Evolutionary conservation across 1,139 yeast species (phyloP).

Genomic region (Taphrina communis): DNA sequence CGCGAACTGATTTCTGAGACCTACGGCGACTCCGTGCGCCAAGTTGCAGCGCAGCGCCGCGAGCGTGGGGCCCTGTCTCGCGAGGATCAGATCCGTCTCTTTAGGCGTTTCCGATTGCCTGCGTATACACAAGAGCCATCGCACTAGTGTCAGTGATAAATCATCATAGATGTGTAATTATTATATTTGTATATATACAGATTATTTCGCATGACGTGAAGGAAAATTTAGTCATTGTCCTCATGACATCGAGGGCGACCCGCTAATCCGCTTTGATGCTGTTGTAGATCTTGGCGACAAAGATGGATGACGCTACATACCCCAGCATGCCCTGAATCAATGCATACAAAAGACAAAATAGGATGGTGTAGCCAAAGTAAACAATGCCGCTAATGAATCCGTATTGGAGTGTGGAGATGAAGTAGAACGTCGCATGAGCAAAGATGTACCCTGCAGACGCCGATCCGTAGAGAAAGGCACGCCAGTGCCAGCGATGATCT

Average conservation of each 20-base stretch:
- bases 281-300: conserved; percentile 25
- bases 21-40: conserved; percentile 39
- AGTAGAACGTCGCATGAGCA: conserved; percentile 71
- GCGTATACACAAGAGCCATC: neutral
- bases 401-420: conserved; percentile 50
- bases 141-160: no score
- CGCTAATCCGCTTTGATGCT: conserved; percentile 25
- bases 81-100: conserved; percentile 26
- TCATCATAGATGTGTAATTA: neutral
- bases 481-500: conserved; percentile 84
- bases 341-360: conserved; percentile 17
- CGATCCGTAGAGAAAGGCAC: conserved; percentile 73
- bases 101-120: conserved; percentile 18
- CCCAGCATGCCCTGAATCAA: conserved; percentile 26
- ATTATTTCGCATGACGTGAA: neutral
- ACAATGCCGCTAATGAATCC: conserved; percentile 31
- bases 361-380: conserved; percentile 21
- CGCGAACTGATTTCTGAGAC: conserved; percentile 29
- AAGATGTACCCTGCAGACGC: conserved; percentile 74
- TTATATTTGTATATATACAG: neutral
- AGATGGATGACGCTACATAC: conserved; percentile 14
- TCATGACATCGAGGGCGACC: neutral
- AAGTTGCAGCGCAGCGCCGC: conserved; percentile 34
- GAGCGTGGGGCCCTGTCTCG: conserved; percentile 19
- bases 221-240: neutral